Base-by-base conservation (phyloP, 441 rosid genomes). In the Jatropha podagrica region DNA sequence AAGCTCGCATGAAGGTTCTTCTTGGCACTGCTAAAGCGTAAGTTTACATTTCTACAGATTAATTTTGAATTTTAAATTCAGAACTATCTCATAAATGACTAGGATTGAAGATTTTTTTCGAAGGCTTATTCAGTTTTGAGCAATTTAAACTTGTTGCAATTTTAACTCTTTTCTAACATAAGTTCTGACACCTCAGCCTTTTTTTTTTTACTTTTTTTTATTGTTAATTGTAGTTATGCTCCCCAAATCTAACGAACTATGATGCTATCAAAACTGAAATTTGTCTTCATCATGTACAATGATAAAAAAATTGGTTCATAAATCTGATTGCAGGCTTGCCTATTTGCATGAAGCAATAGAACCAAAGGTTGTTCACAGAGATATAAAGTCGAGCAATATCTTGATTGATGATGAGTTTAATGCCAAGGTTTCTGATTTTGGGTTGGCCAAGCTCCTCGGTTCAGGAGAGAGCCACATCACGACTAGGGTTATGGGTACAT, bases 401-500 rank as follows among this genome's bases (percentile, higher is more conserved):
- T 85, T 96, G 87, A 86, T 96, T 3, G 97, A 96, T 75, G 92
- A 89, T 68, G 90, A 92, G 74, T 91, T 92, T 81, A 91, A 88
- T 46, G 86, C 98, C 48, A 96, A 96, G 82, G 87, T 96, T 74
- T 92, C 98, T 68, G 97, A 96, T 85, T 93, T 96, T 85, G 97
- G 99, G 27, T 82, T 96, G 60, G 98, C 99, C 42, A 96, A 94
- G 87, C 84, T 96, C 75, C 88, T 96, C 46, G 98, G 88, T 76
- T 90, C 93, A 38, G 99, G 98, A 72, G 89, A 88, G 86, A 96
- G 94, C 80, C 97, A 96, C 81, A 94, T 96, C 79, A 91, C 97
- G 13, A 96, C 99, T 70, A 84, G 98, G 77, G 98, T 93, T 59
- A 93, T 96, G 99, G 98, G 98, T 84, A 96, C 99, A 77, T 96